These are phyloP conservation scores for Fusarium euwallaceae DNA, from an alignment of 2,329 filamentous ascomycete species.

Conservation along the genomic window DNA sequence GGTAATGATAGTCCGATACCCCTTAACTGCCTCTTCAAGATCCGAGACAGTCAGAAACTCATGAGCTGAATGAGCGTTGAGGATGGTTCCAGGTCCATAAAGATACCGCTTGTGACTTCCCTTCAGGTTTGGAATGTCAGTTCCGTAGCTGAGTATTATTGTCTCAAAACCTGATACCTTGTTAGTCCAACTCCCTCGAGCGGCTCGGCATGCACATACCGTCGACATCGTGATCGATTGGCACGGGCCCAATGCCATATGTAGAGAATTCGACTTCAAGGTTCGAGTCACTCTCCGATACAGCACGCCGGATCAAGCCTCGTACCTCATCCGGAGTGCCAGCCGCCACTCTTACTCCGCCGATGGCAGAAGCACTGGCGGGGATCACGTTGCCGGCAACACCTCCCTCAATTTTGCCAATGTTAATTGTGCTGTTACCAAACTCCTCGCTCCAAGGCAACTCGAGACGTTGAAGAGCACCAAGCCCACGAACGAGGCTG, in stretches of 20 bases:
- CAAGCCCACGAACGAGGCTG: constrained; percentile 76
- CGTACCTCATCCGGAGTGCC: constrained; percentile 11
- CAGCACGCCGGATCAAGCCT: neutral
- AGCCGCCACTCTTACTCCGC: constrained; percentile 12
- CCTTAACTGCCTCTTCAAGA: constrained; percentile 78
- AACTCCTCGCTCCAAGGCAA: constrained; percentile 80
- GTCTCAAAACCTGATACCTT: constrained; percentile 72
- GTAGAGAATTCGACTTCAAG: constrained; percentile 21
- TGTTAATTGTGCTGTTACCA: constrained; percentile 86
- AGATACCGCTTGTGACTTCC: constrained; percentile 73
- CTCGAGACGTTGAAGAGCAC: constrained; percentile 71
- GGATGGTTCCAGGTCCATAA: constrained; percentile 76
- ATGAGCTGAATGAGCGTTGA: constrained; percentile 84
- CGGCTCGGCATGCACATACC: neutral
- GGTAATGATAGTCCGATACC: constrained; percentile 76
- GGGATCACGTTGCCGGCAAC: constrained; percentile 88
- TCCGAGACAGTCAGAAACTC: constrained; percentile 81
- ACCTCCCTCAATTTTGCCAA: constrained; percentile 80
- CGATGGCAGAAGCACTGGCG: constrained; percentile 52
- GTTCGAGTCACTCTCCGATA: neutral
- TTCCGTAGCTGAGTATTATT: constrained; percentile 86
- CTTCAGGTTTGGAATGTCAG: constrained; percentile 82
- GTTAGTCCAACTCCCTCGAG: neutral
- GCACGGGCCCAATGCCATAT: constrained; percentile 16
- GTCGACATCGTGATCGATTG: constrained; percentile 20